Evolutionary conservation across 164 flowering plant genomes (phyloP), one percentile per base, ranked within the genome.

Genomic region (Berberis thunbergii): DNA sequence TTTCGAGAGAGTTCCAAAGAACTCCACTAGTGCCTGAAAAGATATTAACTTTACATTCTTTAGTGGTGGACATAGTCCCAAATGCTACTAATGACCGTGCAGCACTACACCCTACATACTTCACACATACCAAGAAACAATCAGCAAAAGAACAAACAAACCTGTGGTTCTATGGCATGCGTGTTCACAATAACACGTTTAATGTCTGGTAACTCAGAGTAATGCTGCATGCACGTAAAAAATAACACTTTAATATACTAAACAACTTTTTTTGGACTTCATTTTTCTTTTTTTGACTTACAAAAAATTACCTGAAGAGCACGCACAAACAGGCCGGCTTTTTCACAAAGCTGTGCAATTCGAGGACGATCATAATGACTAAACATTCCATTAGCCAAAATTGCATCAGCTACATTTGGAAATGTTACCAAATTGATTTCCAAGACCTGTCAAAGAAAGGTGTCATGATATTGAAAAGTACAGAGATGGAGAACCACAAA

Each of bases 131-230:
- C 49, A 46, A 46, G 8, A 4, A 4, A 46, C 4, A 46, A 46
- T 46, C 6, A 46, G 49, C 4, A 8, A 4, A 46, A 4, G 4
- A 46, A 46, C 6, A 60, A 3, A 72, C 39, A 63, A 66, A 95
- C 99, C 99, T 95, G 99, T 61, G 97, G 97, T 77, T 95, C 99
- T 69, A 95, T 91, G 44, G 97, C 97, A 88, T 95, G 99, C 43
- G 99, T 95, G 62, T 95, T 95, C 75, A 95, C 97, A 71, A 95
- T 91, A 57, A 95, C 89, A 69, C 99, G 96, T 69, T 95, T 95
- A 55, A 95, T 86, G 75, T 95, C 99, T 4, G 96, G 94, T 73
- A 95, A 69, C 76, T 95, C 99, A 2, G 84, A 55, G 65, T 95
- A 95, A 64, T 95, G 99, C 99, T 95, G 97, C 89, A 87, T 4